Base-by-base conservation (phyloP, 192 early-diverging fungal species). In the Obelidium mucronatum region DNA sequence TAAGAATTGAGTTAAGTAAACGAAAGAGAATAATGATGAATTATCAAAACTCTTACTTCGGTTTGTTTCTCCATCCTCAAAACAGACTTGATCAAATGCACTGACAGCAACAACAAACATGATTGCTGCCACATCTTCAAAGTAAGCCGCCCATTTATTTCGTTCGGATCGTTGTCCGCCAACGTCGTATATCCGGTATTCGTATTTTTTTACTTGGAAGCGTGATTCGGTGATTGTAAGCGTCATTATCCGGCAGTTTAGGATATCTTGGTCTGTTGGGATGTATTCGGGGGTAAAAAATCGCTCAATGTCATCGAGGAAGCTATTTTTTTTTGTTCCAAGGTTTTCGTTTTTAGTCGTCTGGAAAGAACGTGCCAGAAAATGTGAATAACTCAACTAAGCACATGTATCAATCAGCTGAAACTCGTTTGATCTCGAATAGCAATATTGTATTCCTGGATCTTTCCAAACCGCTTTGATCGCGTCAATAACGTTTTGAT, bases 221-320 rank as follows among this genome's bases (percentile, higher is more conserved):
- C 17, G 6, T n/a, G 84, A 88, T 69, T 93, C 92, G 0, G 91
- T 86, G 6, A 93, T 88, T 34, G 86, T 85, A 26, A 87, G 61
- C 17, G 92, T 93, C 80, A 87, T 86, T 28, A 91, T 82, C 64
- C 92, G 84, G 22, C 88, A 81, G 58, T 83, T 80, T 26, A 93
- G 77, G 35, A 93, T 92, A 76, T 93, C 92, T 17, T 83, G 75
- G 54, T 90, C 87, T 30, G 85, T 87, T 2, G 92, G 92, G 15
- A 75, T 53, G 74, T 89, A 93, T n/a, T 83, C 78, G 35, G 60
- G 59, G 3, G 75, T 36, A 5, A 78, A 74, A 24, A 91, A 44
- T 31, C 90, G 83, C 11, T 75, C 85, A n/a, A 88, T 55, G 31
- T 80, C 65, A 8, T 67, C 67, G 65, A 83, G 60, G 52, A 77